Conservation (phyloP, 768 basidiomycete species). For the Auriscalpium orientale region DNA sequence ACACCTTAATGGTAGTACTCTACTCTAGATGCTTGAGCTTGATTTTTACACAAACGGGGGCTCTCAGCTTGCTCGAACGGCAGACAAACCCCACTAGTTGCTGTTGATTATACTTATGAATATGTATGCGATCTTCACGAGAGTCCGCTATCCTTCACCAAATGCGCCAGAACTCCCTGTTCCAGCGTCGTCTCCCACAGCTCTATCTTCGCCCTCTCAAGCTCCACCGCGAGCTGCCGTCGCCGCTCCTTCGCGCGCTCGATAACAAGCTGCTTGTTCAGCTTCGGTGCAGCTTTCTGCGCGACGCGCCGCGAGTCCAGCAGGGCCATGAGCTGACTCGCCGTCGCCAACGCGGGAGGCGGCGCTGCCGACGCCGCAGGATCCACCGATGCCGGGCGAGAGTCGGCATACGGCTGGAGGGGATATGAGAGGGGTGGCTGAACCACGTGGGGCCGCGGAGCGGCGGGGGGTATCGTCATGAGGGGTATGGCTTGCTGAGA, state of each 20-base stretch:
- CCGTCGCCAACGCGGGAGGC: not conserved
- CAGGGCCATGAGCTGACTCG: constrained; percentile 12
- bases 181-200: constrained; percentile 72
- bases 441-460: not conserved
- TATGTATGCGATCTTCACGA: too few relatives aligned
- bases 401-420: not conserved
- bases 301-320: constrained; percentile 13
- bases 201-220: constrained; percentile 54
- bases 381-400: not conserved
- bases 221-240: constrained; percentile 41
- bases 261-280: constrained; percentile 38
- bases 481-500: constrained; percentile 3
- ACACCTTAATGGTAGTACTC: too few relatives aligned
- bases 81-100: too few relatives aligned
- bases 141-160: constrained; percentile 27
- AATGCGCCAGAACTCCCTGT: constrained; percentile 50
- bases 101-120: too few relatives aligned
- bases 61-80: too few relatives aligned
- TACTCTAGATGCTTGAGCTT: too few relatives aligned
- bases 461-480: constrained; percentile 1
- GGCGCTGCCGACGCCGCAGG: not conserved
- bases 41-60: too few relatives aligned
- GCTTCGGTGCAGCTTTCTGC: constrained; percentile 4
- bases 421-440: not conserved
- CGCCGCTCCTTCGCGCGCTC: constrained; percentile 47